Conservation (phyloP, 2,329 filamentous ascomycete species). For the Fusarium coffeatum region DNA sequence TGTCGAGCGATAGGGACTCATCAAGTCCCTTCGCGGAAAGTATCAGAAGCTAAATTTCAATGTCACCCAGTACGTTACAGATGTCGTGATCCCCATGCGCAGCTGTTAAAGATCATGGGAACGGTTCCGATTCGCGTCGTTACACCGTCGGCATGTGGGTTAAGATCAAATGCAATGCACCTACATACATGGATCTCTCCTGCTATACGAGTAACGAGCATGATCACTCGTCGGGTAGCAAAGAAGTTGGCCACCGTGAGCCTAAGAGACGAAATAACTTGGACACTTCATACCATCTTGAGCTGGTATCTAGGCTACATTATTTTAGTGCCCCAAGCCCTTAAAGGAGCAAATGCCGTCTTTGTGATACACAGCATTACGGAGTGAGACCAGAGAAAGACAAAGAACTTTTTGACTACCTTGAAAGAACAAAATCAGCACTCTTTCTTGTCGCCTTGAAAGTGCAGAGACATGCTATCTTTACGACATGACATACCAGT, state of each 20-base stretch:
- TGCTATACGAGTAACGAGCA: background rate
- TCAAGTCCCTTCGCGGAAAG: background rate
- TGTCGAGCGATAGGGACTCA: background rate
- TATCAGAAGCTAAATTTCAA: conserved; percentile 6
- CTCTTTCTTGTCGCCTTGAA: conserved; percentile 23
- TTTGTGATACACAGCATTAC: background rate
- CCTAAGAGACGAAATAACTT: background rate
- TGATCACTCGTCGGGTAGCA: background rate
- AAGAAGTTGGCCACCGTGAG: background rate
- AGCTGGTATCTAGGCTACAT: background rate
- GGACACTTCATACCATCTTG: background rate
- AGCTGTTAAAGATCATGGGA: conserved; percentile 34
- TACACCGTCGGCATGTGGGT: conserved; percentile 29
- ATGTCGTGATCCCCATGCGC: conserved; percentile 29
- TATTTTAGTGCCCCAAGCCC: background rate
- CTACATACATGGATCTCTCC: background rate
- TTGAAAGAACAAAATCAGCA: conserved; percentile 16
- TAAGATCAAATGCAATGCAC: conserved; percentile 9
- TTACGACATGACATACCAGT: conserved; percentile 7
- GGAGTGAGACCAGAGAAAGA: conserved; percentile 9
- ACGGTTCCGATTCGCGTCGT: conserved; percentile 43
- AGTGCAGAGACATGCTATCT: conserved; percentile 22
- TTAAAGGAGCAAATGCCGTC: conserved; percentile 34
- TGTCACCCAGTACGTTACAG: conserved; percentile 13
- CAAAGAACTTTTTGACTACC: conserved; percentile 1